Percentiles rank a stretch among this genome's conserved stretches.
Evolutionary conservation across 495 filamentous ascomycete genomes (phyloP).

Genomic region (Chaetomium fimeti): DNA sequence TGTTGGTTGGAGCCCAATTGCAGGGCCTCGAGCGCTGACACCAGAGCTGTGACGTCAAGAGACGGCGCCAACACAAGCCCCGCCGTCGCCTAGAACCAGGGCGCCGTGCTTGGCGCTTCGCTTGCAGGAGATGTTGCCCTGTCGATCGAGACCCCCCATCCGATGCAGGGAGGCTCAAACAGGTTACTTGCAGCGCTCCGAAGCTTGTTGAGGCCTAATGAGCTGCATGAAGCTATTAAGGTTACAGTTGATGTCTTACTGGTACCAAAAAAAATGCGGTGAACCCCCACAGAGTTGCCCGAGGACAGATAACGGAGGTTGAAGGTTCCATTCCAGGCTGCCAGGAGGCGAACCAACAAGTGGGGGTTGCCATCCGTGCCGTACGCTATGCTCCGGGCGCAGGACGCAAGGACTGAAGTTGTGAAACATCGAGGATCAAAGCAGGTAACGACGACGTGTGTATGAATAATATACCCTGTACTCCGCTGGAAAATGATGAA

Average conservation of each 20-base stretch:
- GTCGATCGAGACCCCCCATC: conserved; percentile 9
- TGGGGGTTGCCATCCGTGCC: neutral
- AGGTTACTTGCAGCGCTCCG: neutral
- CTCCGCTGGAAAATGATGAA: neutral
- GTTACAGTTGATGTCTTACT: conserved; percentile 1
- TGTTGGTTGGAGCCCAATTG: conserved; percentile 5
- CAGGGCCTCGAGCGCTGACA: conserved; percentile 14
- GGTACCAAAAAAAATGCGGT: neutral
- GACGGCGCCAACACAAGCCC: conserved; percentile 10
- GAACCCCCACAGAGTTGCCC: neutral
- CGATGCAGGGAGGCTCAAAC: neutral
- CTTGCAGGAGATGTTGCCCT: neutral
- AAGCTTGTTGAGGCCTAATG: neutral
- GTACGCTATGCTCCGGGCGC: neutral
- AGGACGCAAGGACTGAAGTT: neutral
- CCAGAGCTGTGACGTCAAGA: conserved; percentile 16
- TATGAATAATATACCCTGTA: neutral
- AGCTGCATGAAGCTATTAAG: neutral
- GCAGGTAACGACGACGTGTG: neutral
- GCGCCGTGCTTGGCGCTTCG: conserved; percentile 10
- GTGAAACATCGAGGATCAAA: neutral
- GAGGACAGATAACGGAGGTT: neutral
- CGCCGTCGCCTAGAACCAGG: conserved; percentile 12
- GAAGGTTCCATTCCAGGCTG: neutral
- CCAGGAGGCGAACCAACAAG: neutral